Base-by-base conservation (phyloP, 129 eudicot species). In the Centella asiatica region DNA sequence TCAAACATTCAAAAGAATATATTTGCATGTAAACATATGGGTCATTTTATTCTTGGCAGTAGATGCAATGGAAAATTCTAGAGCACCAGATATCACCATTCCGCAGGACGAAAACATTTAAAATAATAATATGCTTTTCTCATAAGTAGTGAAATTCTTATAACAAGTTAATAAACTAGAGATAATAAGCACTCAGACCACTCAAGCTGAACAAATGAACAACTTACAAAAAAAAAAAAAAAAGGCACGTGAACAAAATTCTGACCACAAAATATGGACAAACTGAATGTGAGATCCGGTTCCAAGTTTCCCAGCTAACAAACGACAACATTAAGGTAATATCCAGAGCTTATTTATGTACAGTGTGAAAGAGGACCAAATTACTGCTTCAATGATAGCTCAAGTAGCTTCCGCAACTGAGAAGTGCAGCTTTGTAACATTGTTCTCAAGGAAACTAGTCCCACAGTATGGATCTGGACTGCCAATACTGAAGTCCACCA, bases 391-490 rank as follows among this genome's bases (percentile, higher is more conserved):
- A 6, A 33, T 17, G 36, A 37, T 14, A 20, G 18, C 66, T 74
- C 74, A 88, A 23, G 86, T 88, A 69, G 96, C 96, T 74, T 88
- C 94, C 17, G 96, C 79, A 64, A 82, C 76, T 0, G 94, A 78
- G 46, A 76, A 81, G 55, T 80, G 87, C 69, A 84, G 23, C 61
- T 71, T 65, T 2, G 83, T 54, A 44, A 82, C 85, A 42, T 81
- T 75, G 12, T 80, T 71, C 80, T 77, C 72, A 15, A 88, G 77
- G 57, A 81, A 85, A 62, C 89, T 84, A 62, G 74, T 82, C 40
- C 96, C 96, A 60, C 96, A 88, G 18, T 74, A 77, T 6, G 64
- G 76, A 31, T 83, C 92, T 11, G 81, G 62, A 74, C 73, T 80
- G 53, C 76, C 75, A 23, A 77, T 84, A 68, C 57, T 77, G 36